Conservation (phyloP, 768 basidiomycete species). For the Tulasnella sp. region DNA sequence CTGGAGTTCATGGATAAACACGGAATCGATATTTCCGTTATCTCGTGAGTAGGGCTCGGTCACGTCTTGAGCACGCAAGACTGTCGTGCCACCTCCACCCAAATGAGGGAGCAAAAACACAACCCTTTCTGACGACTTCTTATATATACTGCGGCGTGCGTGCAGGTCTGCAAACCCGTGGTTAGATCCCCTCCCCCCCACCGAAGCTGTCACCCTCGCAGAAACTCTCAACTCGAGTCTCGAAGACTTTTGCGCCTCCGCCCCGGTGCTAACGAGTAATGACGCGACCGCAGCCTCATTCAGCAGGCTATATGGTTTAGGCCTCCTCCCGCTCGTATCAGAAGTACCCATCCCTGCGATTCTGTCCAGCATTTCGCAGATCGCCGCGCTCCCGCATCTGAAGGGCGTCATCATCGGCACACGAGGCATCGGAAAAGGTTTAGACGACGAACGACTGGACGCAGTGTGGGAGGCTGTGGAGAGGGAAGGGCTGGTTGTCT, state of each 20-base stretch:
- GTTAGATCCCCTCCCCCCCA: constrained; percentile 71
- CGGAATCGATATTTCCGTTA: constrained; percentile 27
- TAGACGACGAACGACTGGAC: constrained; percentile 69
- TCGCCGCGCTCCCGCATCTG: constrained; percentile 51
- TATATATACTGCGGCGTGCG: background rate
- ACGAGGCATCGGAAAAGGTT: constrained; percentile 58
- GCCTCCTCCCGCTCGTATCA: constrained; percentile 70
- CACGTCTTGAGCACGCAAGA: too few relatives aligned
- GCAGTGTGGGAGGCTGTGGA: constrained; percentile 74
- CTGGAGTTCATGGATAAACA: constrained; percentile 77
- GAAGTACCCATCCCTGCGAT: constrained; percentile 43
- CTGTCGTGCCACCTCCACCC: too few relatives aligned
- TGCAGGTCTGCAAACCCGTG: constrained; percentile 76
- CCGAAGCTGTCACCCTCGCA: constrained; percentile 54
- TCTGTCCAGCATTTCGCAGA: constrained; percentile 53
- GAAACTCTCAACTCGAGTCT: constrained; percentile 63
- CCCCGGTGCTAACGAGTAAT: constrained; percentile 32
- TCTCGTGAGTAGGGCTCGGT: constrained; percentile 1
- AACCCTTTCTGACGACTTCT: background rate
- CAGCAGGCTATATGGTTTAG: constrained; percentile 70
- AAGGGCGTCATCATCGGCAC: constrained; percentile 75
- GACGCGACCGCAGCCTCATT: constrained; percentile 29
- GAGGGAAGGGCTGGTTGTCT: constrained; percentile 55
- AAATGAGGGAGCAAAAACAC: too few relatives aligned
- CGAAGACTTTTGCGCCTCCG: constrained; percentile 63